Evolutionary conservation across 2,329 filamentous ascomycete genomes (phyloP).

Genomic region (Colletotrichum cuscutae): DNA sequence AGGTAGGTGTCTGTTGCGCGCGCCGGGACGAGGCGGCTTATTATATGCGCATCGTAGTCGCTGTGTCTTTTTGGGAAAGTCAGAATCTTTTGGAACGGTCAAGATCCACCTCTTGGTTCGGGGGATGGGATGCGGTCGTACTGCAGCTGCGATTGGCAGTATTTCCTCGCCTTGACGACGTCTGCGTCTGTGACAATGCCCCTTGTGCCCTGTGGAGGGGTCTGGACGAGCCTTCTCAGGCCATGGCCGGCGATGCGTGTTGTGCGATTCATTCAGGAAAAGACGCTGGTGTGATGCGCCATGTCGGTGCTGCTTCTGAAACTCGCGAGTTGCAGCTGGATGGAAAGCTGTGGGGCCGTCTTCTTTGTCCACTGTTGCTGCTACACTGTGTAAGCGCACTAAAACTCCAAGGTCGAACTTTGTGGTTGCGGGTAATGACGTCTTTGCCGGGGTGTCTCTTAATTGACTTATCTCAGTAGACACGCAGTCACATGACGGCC

Average conservation of each 20-base stretch:
- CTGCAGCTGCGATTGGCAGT: constrained; percentile 65
- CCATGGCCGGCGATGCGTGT: constrained; percentile 48
- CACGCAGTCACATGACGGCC: constrained; percentile 53
- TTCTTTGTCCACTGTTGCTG: neutral
- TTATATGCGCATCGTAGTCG: constrained; percentile 88
- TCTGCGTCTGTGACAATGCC: constrained; percentile 61
- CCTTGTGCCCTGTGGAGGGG: constrained; percentile 33
- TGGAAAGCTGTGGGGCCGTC: constrained; percentile 7
- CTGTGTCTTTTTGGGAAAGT: constrained; percentile 73
- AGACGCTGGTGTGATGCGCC: constrained; percentile 34
- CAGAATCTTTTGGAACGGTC: neutral
- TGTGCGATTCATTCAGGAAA: constrained; percentile 51
- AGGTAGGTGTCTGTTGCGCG: constrained; percentile 85
- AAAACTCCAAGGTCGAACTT: constrained; percentile 12
- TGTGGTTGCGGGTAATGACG: constrained; percentile 24
- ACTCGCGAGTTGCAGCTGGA: constrained; percentile 10
- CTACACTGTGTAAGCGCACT: neutral
- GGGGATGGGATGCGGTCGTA: constrained; percentile 40
- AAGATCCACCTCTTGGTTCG: too few relatives aligned
- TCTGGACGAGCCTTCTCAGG: constrained; percentile 48
- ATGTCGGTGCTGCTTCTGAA: constrained; percentile 25
- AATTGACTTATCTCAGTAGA: constrained; percentile 32
- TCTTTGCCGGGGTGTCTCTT: constrained; percentile 6
- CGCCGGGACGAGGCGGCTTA: constrained; percentile 84
- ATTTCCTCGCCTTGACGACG: constrained; percentile 62